phyloP scores from a whole-genome alignment of 2,329 filamentous ascomycete species.

The Aspergillus fumigatus region DNA sequence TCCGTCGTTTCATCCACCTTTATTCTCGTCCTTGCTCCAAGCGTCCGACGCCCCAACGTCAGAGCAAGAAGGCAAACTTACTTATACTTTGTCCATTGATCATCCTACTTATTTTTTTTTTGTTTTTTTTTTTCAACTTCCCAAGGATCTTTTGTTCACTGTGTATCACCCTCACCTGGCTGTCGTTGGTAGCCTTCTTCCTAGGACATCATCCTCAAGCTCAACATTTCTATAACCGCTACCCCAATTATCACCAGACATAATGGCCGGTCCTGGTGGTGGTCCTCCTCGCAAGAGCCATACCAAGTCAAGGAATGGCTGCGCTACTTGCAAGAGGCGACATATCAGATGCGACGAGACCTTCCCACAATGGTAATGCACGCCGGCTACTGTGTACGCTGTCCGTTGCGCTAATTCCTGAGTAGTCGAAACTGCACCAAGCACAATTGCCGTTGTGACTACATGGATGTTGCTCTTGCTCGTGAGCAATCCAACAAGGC shows the following conservation, averaged over 20 bases:
- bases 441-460: constrained; percentile 97
- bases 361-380: constrained; percentile 84
- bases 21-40: neutral
- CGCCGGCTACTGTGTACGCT: constrained; percentile 16
- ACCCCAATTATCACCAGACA: constrained; percentile 6
- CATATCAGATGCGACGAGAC: constrained; percentile 98
- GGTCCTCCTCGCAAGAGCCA: constrained; percentile 88
- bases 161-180: neutral
- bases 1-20: neutral
- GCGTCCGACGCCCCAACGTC: neutral
- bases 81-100: neutral
- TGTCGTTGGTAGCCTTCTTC: constrained; percentile 1
- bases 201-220: neutral
- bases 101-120: neutral
- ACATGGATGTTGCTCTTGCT: constrained; percentile 77
- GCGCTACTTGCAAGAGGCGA: constrained; percentile 94
- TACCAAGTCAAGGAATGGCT: constrained; percentile 98
- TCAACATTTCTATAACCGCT: neutral
- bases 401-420: constrained; percentile 2
- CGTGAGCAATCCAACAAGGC: constrained; percentile 48
- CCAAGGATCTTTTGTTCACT: neutral
- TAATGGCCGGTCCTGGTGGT: constrained; percentile 89
- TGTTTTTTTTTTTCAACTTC: neutral
- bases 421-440: constrained; percentile 93
- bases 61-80: neutral